A percentile compares a stretch with the other conserved stretches of the same genome.
Evolutionary conservation across 2,329 filamentous ascomycete species (phyloP).

Genomic region (Trichoderma semiorbis): DNA sequence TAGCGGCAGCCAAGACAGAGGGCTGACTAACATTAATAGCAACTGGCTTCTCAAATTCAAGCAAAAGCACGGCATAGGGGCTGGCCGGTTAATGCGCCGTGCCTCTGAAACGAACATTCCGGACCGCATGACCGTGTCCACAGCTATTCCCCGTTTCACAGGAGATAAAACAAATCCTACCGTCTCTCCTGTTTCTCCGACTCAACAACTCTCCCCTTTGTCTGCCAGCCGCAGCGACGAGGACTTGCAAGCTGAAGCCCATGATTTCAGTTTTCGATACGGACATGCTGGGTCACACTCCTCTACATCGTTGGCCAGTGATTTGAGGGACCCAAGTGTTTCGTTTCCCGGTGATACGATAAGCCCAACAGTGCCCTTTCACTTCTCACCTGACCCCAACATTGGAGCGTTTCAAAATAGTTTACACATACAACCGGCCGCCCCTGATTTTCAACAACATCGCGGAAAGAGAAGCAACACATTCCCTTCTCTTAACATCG

Average conservation of each 20-base stretch:
- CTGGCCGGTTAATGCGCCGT: constrained; percentile 49
- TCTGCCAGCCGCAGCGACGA: constrained; percentile 69
- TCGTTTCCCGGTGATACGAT: constrained; percentile 69
- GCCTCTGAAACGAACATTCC: constrained; percentile 69
- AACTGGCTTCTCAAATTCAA: constrained; percentile 96
- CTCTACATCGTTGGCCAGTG: constrained; percentile 33
- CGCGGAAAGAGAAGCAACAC: constrained; percentile 67
- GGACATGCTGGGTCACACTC: constrained; percentile 35
- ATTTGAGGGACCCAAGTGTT: constrained; percentile 31
- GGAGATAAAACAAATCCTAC: constrained; percentile 47
- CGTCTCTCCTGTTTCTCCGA: constrained; percentile 71
- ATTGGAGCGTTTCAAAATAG: constrained; percentile 58
- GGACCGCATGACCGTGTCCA: constrained; percentile 58
- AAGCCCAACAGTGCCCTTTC: constrained; percentile 71
- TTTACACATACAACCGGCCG: constrained; percentile 32
- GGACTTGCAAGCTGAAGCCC: constrained; percentile 48
- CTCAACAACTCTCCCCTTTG: constrained; percentile 62
- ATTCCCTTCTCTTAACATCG: constrained; percentile 69
- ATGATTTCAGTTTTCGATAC: constrained; percentile 35
- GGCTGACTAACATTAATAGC: constrained; percentile 66
- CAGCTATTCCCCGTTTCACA: constrained; percentile 35
- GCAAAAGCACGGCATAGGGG: constrained; percentile 67
- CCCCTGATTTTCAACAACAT: constrained; percentile 65
- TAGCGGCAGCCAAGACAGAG: constrained; percentile 63
- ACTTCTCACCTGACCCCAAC: constrained; percentile 71